Conservation (phyloP, 2,329 filamentous ascomycete species). For the Fusarium abutilonis region DNA sequence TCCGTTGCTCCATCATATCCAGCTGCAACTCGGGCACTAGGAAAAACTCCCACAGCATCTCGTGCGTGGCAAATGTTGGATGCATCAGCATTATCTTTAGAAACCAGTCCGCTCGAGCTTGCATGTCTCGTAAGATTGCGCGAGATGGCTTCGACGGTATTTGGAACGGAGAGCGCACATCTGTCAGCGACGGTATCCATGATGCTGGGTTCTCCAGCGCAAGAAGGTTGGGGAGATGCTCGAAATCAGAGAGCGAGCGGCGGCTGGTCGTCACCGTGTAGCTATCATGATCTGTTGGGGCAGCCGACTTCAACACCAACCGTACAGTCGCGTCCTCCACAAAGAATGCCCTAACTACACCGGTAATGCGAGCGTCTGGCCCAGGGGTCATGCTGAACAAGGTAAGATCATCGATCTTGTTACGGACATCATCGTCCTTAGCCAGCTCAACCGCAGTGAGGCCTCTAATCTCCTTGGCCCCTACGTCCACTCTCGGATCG, state of each 20-base stretch:
- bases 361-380: constrained; percentile 83
- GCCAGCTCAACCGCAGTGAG: constrained; percentile 95
- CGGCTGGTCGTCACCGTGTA: constrained; percentile 96
- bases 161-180: constrained; percentile 87
- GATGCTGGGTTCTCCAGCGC: constrained; percentile 92
- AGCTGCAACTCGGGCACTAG: constrained; percentile 92
- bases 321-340: constrained; percentile 95
- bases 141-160: constrained; percentile 92
- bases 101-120: constrained; percentile 86
- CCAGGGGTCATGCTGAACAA: constrained; percentile 79
- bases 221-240: constrained; percentile 85
- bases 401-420: constrained; percentile 93
- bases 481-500: constrained; percentile 86
- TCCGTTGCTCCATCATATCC: constrained; percentile 89
- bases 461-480: constrained; percentile 84
- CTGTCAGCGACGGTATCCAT: constrained; percentile 84
- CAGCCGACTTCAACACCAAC: constrained; percentile 92
- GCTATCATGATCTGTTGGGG: constrained; percentile 80
- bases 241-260: constrained; percentile 87
- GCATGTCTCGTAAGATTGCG: constrained; percentile 85
- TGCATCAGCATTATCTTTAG: constrained; percentile 86
- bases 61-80: constrained; percentile 92
- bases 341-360: constrained; percentile 94
- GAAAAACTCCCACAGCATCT: constrained; percentile 99
- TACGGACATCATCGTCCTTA: constrained; percentile 97